Percentiles rank a stretch among this genome's conserved stretches.
These are phyloP conservation scores for Trametes polyzona DNA, from an alignment of 1,284 basidiomycete species.

Conservation along the genomic window DNA sequence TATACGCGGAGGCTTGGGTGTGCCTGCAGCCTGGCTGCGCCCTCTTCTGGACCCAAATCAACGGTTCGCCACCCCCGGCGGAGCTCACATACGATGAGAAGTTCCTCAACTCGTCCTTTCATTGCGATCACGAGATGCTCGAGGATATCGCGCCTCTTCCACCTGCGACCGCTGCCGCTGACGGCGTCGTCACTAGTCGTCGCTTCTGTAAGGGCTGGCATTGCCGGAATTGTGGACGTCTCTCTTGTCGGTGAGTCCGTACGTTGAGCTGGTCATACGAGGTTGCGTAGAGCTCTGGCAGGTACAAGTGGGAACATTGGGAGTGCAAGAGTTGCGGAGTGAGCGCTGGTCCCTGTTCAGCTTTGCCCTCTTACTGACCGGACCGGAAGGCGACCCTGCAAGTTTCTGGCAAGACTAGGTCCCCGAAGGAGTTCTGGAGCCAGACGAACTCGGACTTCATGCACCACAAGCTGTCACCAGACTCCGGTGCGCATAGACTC, in stretches of 20 bases:
- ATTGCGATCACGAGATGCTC: constrained; percentile 23
- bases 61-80: constrained; percentile 35
- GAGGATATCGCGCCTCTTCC: constrained; percentile 38
- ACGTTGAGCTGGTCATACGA: not conserved
- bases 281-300: constrained; percentile 28
- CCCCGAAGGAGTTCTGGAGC: constrained; percentile 48
- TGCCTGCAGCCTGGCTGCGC: constrained; percentile 62
- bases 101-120: constrained; percentile 47
- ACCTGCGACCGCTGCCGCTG: constrained; percentile 34
- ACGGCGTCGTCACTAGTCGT: constrained; percentile 51
- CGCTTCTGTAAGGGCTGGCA: constrained; percentile 71
- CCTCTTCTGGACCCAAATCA: constrained; percentile 53
- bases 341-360: constrained; percentile 8
- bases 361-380: not conserved
- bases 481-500: constrained; percentile 28
- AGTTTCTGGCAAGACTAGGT: constrained; percentile 37
- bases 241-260: constrained; percentile 65
- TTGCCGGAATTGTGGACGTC: constrained; percentile 65
- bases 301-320: constrained; percentile 74
- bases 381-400: constrained; percentile 27
- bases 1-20: constrained; percentile 62
- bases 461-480: constrained; percentile 22
- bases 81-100: constrained; percentile 48
- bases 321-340: constrained; percentile 63
- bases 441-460: constrained; percentile 24